phyloP scores from a whole-genome alignment of 257 asterid species.

The Fraxinus anomala region DNA sequence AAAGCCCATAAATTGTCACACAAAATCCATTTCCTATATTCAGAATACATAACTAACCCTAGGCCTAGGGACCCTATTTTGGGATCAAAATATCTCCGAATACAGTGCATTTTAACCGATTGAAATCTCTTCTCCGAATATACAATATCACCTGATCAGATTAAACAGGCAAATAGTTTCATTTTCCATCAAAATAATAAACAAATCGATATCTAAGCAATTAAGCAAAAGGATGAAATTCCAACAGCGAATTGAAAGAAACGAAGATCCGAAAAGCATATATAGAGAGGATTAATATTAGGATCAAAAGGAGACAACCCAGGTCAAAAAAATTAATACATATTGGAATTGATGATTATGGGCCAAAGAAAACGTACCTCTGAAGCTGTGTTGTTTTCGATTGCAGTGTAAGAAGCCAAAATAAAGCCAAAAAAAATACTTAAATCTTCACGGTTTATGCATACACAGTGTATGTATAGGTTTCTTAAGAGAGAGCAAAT shows the following conservation, averaged over 20 bases:
- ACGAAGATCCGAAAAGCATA: constrained; percentile 37
- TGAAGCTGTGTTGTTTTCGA: constrained; percentile 46
- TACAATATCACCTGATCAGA: constrained; percentile 69
- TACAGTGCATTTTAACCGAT: constrained; percentile 31
- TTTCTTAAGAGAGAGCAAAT: constrained; percentile 28
- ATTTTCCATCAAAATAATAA: constrained; percentile 12
- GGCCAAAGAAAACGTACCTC: constrained; percentile 39
- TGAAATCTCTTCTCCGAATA: constrained; percentile 39
- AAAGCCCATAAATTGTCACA: constrained; percentile 36
- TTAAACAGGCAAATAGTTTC: constrained; percentile 23
- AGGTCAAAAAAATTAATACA: constrained; percentile 30
- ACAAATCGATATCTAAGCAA: neutral
- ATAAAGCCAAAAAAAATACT: constrained; percentile 30
- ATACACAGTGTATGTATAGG: neutral
- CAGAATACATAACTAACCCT: constrained; percentile 41
- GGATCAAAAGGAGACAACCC: constrained; percentile 30
- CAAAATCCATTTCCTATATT: constrained; percentile 38
- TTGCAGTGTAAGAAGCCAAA: constrained; percentile 40
- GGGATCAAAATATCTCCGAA: constrained; percentile 35
- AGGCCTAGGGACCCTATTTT: constrained; percentile 40
- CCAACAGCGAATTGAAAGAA: constrained; percentile 12
- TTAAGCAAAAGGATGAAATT: constrained; percentile 1
- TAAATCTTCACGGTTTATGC: constrained; percentile 29
- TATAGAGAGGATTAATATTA: constrained; percentile 23
- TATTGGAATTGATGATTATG: constrained; percentile 16